Base-by-base conservation (phyloP, 2,329 filamentous ascomycete genomes). In the Penicillium sp. region DNA sequence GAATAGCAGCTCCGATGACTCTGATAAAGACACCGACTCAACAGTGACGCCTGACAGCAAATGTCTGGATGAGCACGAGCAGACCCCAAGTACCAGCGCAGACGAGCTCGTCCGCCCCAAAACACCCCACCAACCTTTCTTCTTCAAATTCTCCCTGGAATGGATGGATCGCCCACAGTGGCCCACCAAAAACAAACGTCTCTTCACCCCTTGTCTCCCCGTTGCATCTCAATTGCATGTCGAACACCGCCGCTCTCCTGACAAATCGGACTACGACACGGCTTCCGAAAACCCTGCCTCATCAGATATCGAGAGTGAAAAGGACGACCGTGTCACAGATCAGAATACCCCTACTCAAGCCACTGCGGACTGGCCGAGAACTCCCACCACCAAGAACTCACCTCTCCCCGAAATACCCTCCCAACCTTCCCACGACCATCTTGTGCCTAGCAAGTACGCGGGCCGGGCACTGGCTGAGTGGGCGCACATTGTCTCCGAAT, bases 131-230 rank as follows among this genome's bases (percentile, higher is more conserved):
- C 82, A 82, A 53, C 77, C 75, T 39, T 85, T 82, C 60, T 83
- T 79, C 58, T 88, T 88, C 76, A 86, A 84, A 55, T 88, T 88
- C 67, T 87, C 84, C 1, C 74, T 88, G n/a, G 86, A 88, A 67
- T 86, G 80, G 79, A 78, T 82, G 45, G 81, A 84, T 53, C 80
- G 81, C 64, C 71, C 81, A 67, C 67, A 78, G 62, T 70, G 74
- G 68, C 56, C 80, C 62, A 69, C 75, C 69, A 70, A 81, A 71
- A 70, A 83, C 77, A 75, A 75, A 70, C 79, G 79, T 5, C 74
- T 87, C 6, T 75, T 76, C 48, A 77, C 81, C 8, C 85, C 85
- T 1, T 77, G 78, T 39, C 76, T 87, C 11, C 84, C 85, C 1
- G 70, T 80, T 10, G 78, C 79, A 8, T 81, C 83, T 2, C 82